These are phyloP conservation scores for Saprolegnia diclina DNA, from an alignment of 352 stramenopile genomes.

Conservation along the genomic window DNA sequence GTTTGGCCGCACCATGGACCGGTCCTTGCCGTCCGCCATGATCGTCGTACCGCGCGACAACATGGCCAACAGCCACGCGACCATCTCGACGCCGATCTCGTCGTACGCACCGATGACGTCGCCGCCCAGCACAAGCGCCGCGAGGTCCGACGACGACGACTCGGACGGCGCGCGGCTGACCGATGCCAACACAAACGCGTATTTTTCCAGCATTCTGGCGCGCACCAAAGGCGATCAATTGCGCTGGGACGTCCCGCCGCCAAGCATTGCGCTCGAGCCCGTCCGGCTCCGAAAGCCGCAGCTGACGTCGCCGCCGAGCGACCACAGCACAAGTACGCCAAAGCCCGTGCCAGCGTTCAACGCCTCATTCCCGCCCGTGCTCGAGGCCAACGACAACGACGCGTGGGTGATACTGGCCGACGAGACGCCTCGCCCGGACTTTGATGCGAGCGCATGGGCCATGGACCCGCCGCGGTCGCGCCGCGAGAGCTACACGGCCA, in stretches of 20 bases:
- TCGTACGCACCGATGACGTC: conserved; percentile 33
- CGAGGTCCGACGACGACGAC: not conserved
- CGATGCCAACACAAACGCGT: conserved; percentile 35
- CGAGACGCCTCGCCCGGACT: too few species aligned
- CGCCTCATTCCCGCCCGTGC: too few species aligned
- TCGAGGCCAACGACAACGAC: too few species aligned
- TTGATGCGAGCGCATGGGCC: too few species aligned
- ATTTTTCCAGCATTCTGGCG: conserved; percentile 20
- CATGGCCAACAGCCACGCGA: conserved; percentile 30
- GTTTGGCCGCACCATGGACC: conserved; percentile 69
- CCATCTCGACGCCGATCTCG: conserved; percentile 28
- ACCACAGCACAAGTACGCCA: too few species aligned
- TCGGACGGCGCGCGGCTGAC: conserved; percentile 28
- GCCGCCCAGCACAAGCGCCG: conserved; percentile 4
- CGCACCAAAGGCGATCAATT: conserved; percentile 14
- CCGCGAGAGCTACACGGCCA: too few species aligned
- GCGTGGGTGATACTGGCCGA: too few species aligned
- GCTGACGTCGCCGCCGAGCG: not conserved
- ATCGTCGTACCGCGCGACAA: conserved; percentile 22
- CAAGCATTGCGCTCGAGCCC: not conserved
- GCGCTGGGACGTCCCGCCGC: not conserved
- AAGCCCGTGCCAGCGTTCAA: too few species aligned
- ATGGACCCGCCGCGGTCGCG: too few species aligned
- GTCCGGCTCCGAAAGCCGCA: not conserved
- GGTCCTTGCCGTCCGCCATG: not conserved